Evolutionary conservation across 352 stramenopile species (phyloP), one percentile per base, ranked within the genome.

Genomic region (Phytophthora quininea): DNA sequence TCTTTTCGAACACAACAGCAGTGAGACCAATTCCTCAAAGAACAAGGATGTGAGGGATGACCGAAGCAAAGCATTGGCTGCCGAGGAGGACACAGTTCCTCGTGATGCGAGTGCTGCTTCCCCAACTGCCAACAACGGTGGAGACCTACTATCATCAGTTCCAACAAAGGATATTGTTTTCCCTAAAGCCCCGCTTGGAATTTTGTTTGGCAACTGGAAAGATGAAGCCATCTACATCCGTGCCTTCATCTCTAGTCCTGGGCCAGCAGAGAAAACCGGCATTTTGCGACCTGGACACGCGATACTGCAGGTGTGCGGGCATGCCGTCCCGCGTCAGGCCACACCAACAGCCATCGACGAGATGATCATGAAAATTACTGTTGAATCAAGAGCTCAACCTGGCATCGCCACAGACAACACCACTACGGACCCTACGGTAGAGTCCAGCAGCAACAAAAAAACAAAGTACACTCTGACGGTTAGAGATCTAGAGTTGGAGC

Each of bases 201-300:
- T 96, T 32, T 65, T 93, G 43, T 96, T 96, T 74, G 86, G 88
- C 29, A 94, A 92, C 58, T 84, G 85, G 77, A 82, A 90, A 27
- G 88, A 96, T 46, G 77, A 92, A 65, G 86, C 81, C 4, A 85
- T 83, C 48, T 94, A 85, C 57, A 78, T 96, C 45, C 84, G 84
- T 33, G 75, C 89, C n/a, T 96, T 94, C 54, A 89, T 91, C 52
- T 92, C 88, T 1, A 92, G 82, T 38, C 56, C 84, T 3, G 88
- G 88, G 0, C 84, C 88, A 7, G 88, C 84, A 2, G 88, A 95
- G 58, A 89, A 84, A 31, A 89, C 77, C 10, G 77, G 82, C 0
- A 54, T 94, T 11, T 74, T 95, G 27, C 69, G 78, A 12, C 32
- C 71, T 0, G 88, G 88, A 3, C 86, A 92, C 33, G 88, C 84